Base-by-base conservation (phyloP, 306 rosid genomes). In the Acacia confusa region DNA sequence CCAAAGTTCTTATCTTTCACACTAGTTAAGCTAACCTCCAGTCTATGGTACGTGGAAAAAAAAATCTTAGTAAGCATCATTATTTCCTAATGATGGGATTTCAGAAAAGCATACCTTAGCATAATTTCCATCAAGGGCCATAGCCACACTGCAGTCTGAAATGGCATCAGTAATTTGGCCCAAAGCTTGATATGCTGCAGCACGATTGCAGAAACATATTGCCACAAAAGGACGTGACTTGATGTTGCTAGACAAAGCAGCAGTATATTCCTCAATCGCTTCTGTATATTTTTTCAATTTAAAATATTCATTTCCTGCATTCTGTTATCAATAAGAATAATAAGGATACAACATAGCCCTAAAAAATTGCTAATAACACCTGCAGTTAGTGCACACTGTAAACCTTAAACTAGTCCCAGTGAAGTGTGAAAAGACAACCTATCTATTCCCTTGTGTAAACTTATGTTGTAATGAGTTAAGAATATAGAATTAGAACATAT, bases 161-260 rank as follows among this genome's bases (percentile, higher is more conserved):
- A 95, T 92, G 48, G 99, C 99, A 87, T 93, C 98, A 77, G 90
- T 83, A 84, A 90, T 89, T 83, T 93, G 99, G 78, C 94, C 96
- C 85, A 88, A 85, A 20, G 97, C 92, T 86, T 93, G 99, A 90
- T 93, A 80, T 47, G 98, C 94, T 12, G 99, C 99, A 85, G 94
- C 97, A 53, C 99, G 99, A 79, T 95, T 95, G 88, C 97, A 90
- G 77, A 92, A 90, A 91, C 97, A 93, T 71, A 95, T 82, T 57
- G 99, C 97, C 11, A 89, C 86, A 86, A 95, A 95, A 74, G 92
- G 92, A 15, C 97, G 92, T 9, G 98, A 93, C 57, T 88, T 91
- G 36, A 89, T 40, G 84, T 87, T 87, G 81, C 86, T 82, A 78
- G 96, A 95, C 78, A 93, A 81, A 80, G 99, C 98, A 82, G 63